Evolutionary conservation across 345 rosid genomes (phyloP), one percentile per base, ranked within the genome.

Genomic region (Noccaea bulbosa): DNA sequence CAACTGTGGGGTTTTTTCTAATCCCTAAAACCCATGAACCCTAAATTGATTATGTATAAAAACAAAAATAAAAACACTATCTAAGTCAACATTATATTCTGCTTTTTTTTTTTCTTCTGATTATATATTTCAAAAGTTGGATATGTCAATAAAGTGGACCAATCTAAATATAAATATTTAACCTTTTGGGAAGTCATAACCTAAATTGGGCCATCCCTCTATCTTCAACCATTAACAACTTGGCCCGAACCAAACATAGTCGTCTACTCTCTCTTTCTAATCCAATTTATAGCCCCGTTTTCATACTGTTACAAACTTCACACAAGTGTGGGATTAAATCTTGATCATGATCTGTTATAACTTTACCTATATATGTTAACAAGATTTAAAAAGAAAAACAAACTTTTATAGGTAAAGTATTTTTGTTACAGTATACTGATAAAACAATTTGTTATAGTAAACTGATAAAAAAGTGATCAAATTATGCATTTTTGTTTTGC

Each of bases 151-250:
- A 67, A 27, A 34, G 8, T 43, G 78, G 78, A 74, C 78, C 78
- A 74, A 74, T 34, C 73, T 74, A 73, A 74, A 74, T 34, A 68
- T 74, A 73, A 66, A 20, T 53, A 58, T 32, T 65, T 38, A 11
- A 58, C 45, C 54, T 66, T 73, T 73, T 49, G 33, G 72, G 72
- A 73, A 73, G 72, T 73, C 77, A 59, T 58, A 66, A 67, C 67
- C 63, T 43, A 68, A 61, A 35, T 44, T 53, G 37, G 73, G 63
- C 17, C 58, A 59, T 15, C 12, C 39, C 51, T 74, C 24, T 12
- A 35, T 30, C 16, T 39, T 40, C 67, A 52, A 65, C 66, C 48
- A 16, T 20, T 39, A 30, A 59, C 62, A 68, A 68, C 44, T 67
- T 68, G 64, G 45, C 57, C 69, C 57, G 61, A 61, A 10, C 6